Conservation (phyloP, 176 grass and related monocot genomes). For the Oryza meridionalis region DNA sequence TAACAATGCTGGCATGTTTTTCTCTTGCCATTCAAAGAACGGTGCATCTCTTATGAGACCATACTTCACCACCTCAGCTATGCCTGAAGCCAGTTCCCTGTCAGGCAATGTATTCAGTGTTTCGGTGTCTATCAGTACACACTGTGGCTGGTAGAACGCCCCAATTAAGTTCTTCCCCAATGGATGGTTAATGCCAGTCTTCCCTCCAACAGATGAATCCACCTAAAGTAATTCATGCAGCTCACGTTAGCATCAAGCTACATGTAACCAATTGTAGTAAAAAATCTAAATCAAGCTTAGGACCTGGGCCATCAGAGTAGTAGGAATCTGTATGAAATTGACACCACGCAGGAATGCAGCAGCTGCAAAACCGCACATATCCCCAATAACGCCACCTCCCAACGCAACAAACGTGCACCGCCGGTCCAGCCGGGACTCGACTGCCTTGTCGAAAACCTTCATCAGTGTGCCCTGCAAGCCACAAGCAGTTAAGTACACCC, state of each 20-base stretch:
- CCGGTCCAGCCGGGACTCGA: conserved; percentile 70
- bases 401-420: conserved; percentile 87
- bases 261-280: not conserved
- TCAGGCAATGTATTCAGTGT: conserved; percentile 89
- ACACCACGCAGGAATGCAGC: conserved; percentile 85
- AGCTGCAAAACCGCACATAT: conserved; percentile 91
- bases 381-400: conserved; percentile 90
- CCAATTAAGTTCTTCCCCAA: conserved; percentile 90
- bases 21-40: conserved; percentile 98
- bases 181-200: conserved; percentile 91
- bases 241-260: conserved; percentile 20
- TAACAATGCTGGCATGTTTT: conserved; percentile 75
- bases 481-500: not conserved
- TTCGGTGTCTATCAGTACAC: conserved; percentile 85
- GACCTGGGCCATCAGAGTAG: conserved; percentile 94
- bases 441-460: conserved; percentile 93
- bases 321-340: conserved; percentile 99
- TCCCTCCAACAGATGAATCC: conserved; percentile 95
- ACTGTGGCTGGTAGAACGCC: conserved; percentile 89
- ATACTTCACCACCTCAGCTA: conserved; percentile 90
- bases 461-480: conserved; percentile 71
- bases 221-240: conserved; percentile 56
- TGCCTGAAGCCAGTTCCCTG: conserved; percentile 82
- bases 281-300: conserved; percentile 34
- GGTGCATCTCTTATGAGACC: conserved; percentile 90